Evolutionary conservation across 345 rosid genomes (phyloP).

Genomic region (Bretschneidera sinensis): DNA sequence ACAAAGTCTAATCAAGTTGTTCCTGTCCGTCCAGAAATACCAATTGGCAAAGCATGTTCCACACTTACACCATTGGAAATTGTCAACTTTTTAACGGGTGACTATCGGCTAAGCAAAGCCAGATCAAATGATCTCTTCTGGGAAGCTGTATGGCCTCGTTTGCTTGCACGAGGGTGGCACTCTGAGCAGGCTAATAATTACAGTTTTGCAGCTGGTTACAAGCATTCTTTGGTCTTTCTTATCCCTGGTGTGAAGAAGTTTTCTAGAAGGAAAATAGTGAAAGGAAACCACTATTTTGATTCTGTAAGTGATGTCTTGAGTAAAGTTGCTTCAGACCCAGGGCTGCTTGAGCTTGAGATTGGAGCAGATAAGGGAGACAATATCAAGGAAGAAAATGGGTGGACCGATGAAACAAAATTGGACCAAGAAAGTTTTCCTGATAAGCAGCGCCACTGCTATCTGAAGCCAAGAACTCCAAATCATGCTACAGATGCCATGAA

Average conservation of each 20-base stretch:
- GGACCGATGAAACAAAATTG: constrained; percentile 19
- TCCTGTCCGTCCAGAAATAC: constrained; percentile 45
- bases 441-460: constrained; percentile 36
- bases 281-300: constrained; percentile 75
- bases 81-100: constrained; percentile 58
- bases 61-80: constrained; percentile 52
- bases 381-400: constrained; percentile 21
- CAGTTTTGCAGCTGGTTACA: constrained; percentile 26
- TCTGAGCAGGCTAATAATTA: constrained; percentile 67
- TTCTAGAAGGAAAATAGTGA: constrained; percentile 65
- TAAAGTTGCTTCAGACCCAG: constrained; percentile 45
- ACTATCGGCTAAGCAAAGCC: constrained; percentile 72
- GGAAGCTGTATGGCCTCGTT: constrained; percentile 97
- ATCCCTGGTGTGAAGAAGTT: constrained; percentile 66
- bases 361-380: constrained; percentile 21
- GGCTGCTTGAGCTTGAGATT: constrained; percentile 46
- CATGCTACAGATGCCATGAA: constrained; percentile 19
- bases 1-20: constrained; percentile 38
- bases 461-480: constrained; percentile 37
- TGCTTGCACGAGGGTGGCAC: constrained; percentile 88
- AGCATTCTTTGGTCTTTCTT: constrained; percentile 64
- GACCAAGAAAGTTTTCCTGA: constrained; percentile 22
- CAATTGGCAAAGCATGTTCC: constrained; percentile 55
- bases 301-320: constrained; percentile 52
- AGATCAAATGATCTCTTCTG: constrained; percentile 76